Percentiles rank a stretch among this genome's conserved stretches.
phyloP scores from a whole-genome alignment of 768 basidiomycete genomes.

The Hortiboletus flavorubellus region DNA sequence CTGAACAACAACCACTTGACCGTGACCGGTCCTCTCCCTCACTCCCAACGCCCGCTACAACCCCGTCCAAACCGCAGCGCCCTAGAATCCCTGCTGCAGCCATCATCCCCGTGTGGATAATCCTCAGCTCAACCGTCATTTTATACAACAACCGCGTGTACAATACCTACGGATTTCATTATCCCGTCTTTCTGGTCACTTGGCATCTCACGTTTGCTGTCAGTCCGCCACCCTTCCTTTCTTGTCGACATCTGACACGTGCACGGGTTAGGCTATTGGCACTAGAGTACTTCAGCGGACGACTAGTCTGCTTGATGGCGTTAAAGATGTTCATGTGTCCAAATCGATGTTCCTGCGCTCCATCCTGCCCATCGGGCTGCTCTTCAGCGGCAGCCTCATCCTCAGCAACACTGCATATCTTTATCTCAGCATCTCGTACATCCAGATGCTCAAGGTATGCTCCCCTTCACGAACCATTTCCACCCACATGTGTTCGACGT shows the following conservation, averaged over 20 bases:
- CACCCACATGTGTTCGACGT: neutral
- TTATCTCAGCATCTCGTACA: conserved; percentile 88
- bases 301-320: conserved; percentile 74
- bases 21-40: conserved; percentile 14
- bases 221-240: conserved; percentile 22
- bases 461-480: neutral
- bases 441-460: conserved; percentile 91
- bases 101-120: conserved; percentile 93
- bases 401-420: conserved; percentile 92
- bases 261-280: conserved; percentile 58
- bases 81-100: conserved; percentile 58
- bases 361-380: conserved; percentile 89
- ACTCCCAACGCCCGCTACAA: conserved; percentile 59
- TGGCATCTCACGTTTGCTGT: conserved; percentile 76
- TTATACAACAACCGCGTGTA: conserved; percentile 94
- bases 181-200: conserved; percentile 90
- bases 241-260: neutral
- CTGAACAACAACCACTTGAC: neutral
- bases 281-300: conserved; percentile 82
- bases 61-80: conserved; percentile 40
- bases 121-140: conserved; percentile 85
- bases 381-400: conserved; percentile 91
- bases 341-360: conserved; percentile 75
- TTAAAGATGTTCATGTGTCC: conserved; percentile 75
- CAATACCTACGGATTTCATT: conserved; percentile 80